Conservation (phyloP, 2,329 filamentous ascomycete genomes). For the Pestalotiopsis sp. region DNA sequence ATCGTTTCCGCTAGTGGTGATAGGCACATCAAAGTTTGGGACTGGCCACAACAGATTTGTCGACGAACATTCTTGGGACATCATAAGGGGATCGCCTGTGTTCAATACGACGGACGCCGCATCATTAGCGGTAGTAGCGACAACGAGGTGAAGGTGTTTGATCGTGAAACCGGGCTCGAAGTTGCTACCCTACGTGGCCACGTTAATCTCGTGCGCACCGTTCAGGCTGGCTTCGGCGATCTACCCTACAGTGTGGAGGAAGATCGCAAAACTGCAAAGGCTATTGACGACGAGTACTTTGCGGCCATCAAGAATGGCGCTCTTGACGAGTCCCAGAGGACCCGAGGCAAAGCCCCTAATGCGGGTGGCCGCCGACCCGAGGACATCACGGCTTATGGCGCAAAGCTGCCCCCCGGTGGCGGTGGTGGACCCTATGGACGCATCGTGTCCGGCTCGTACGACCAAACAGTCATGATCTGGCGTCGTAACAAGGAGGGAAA, state of each 20-base stretch:
- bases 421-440: conserved; percentile 86
- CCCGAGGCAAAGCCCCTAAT: conserved; percentile 51
- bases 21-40: conserved; percentile 92
- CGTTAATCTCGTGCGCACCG: conserved; percentile 82
- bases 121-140: conserved; percentile 97
- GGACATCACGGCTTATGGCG: conserved; percentile 78
- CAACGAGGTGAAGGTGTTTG: conserved; percentile 94
- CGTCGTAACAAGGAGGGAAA: conserved; percentile 80
- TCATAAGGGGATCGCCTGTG: conserved; percentile 93
- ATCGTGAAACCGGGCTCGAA: conserved; percentile 81
- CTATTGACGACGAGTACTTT: conserved; percentile 75
- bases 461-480: conserved; percentile 96
- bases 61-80: conserved; percentile 82
- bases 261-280: conserved; percentile 71
- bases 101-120: conserved; percentile 91
- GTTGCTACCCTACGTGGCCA: conserved; percentile 87
- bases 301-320: conserved; percentile 56
- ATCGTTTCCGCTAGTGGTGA: conserved; percentile 96
- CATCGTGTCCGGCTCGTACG: conserved; percentile 97
- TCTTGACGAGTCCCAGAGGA: conserved; percentile 41
- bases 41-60: conserved; percentile 78
- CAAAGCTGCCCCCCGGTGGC: conserved; percentile 86
- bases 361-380: conserved; percentile 75
- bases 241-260: conserved; percentile 78
- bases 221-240: conserved; percentile 94